A percentile compares a stretch with the other conserved stretches of the same genome.
These are phyloP conservation scores for Brettanomyces bruxellensis DNA, from an alignment of 805 yeast species.

Conservation along the genomic window DNA sequence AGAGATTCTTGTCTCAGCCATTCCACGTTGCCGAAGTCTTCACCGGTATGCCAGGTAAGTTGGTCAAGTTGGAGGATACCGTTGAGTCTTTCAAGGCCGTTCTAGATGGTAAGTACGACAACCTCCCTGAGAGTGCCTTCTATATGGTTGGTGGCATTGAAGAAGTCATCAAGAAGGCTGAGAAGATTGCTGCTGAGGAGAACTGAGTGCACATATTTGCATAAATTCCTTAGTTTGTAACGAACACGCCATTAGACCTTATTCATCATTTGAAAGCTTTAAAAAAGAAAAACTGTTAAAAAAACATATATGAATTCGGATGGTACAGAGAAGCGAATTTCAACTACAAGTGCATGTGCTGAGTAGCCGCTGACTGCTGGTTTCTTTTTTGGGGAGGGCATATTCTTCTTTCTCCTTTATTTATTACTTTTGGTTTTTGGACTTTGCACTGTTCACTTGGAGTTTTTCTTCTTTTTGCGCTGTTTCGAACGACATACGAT, in stretches of 20 bases:
- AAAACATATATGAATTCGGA: no score
- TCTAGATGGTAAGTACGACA: slow-evolving; percentile 97
- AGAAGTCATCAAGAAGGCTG: slow-evolving; percentile 98
- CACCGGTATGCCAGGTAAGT: slow-evolving; percentile 98
- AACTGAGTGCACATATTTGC: slow-evolving; percentile 34
- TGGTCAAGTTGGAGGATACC: slow-evolving; percentile 95
- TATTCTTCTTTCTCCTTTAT: no score
- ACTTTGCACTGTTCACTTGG: no score
- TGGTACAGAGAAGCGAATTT: no score
- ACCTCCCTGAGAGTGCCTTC: slow-evolving; percentile 98
- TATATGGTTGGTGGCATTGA: slow-evolving; percentile 99
- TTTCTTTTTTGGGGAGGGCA: no score
- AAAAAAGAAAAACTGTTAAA: not conserved
- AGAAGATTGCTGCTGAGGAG: slow-evolving; percentile 93
- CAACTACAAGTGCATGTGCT: no score
- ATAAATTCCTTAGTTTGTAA: not conserved
- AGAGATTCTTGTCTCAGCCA: slow-evolving; percentile 99
- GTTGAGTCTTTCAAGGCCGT: slow-evolving; percentile 92
- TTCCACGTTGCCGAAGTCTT: slow-evolving; percentile 99
- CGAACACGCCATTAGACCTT: not conserved
- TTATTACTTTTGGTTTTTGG: no score
- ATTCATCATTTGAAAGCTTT: not conserved
- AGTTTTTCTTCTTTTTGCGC: no score
- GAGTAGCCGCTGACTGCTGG: no score
- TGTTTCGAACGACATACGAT: not conserved